Conservation (phyloP, 108 stramenopile species). For the Asterionellopsis glacialis region DNA sequence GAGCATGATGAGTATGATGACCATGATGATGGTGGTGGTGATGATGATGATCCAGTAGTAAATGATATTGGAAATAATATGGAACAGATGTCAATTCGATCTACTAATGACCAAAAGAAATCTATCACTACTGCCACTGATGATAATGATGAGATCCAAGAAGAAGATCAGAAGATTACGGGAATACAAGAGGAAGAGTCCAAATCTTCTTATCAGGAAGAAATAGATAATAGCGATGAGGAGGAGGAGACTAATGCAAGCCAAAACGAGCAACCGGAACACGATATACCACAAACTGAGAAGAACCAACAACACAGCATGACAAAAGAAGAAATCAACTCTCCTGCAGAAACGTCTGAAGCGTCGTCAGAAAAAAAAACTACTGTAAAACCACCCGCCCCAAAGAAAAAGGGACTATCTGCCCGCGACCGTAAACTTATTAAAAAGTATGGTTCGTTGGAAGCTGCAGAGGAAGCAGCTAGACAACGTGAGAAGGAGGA, state of each 20-base stretch:
- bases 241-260: too few species aligned
- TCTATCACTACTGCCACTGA: neutral
- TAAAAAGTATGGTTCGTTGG: constrained; percentile 66
- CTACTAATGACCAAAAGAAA: neutral
- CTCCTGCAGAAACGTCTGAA: too few species aligned
- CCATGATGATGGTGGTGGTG: constrained; percentile 11
- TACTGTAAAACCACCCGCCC: too few species aligned
- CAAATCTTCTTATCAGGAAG: too few species aligned
- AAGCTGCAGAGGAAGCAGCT: constrained; percentile 45
- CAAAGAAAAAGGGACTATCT: constrained; percentile 71
- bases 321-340: too few species aligned
- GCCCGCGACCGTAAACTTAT: constrained; percentile 61
- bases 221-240: too few species aligned
- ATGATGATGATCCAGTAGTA: constrained; percentile 7
- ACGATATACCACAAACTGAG: too few species aligned
- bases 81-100: neutral
- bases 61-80: constrained; percentile 8
- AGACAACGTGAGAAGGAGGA: constrained; percentile 28
- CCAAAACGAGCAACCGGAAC: too few species aligned
- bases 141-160: neutral
- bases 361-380: too few species aligned
- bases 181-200: too few species aligned
- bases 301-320: too few species aligned
- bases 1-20: constrained; percentile 39
- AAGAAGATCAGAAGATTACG: constrained; percentile 5